Percentiles rank a stretch among this genome's conserved stretches.
Evolutionary conservation across 331 rosid species (phyloP).

Genomic region (Spiraea crenata): DNA sequence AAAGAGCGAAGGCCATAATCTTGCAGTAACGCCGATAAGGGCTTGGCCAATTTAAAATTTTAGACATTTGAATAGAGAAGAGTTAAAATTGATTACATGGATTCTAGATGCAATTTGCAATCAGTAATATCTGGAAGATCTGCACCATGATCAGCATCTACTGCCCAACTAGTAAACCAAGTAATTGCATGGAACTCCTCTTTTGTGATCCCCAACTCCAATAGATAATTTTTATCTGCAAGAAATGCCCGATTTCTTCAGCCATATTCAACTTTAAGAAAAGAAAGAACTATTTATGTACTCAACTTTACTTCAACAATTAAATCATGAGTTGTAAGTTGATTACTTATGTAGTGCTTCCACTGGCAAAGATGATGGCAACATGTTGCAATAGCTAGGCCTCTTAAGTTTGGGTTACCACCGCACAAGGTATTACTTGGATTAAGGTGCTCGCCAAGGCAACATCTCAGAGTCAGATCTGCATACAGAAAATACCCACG

Average conservation of each 20-base stretch:
- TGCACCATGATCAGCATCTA: conserved; percentile 68
- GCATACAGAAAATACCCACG: conserved; percentile 9
- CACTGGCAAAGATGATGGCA: conserved; percentile 99
- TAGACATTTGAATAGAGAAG: not conserved
- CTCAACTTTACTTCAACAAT: conserved; percentile 1
- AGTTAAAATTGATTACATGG: conserved; percentile 44
- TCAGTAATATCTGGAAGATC: conserved; percentile 47
- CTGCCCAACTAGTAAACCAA: conserved; percentile 98
- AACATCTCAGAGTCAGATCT: conserved; percentile 94
- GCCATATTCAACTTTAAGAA: conserved; percentile 13
- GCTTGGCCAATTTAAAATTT: not conserved
- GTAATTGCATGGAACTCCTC: conserved; percentile 79
- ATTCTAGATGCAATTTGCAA: conserved; percentile 33
- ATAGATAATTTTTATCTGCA: conserved; percentile 68
- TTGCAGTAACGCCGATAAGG: not conserved
- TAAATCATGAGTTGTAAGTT: conserved; percentile 1
- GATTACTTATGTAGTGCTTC: conserved; percentile 78
- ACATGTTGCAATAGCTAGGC: conserved; percentile 87
- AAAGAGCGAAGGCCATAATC: not conserved
- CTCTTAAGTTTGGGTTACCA: conserved; percentile 42
- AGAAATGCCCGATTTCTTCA: conserved; percentile 5
- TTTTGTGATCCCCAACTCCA: conserved; percentile 61
- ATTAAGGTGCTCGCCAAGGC: conserved; percentile 51
- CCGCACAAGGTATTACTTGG: conserved; percentile 18
- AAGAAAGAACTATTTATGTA: conserved; percentile 6